phyloP scores from a whole-genome alignment of 192 early-diverging fungal species.

The Coemansia asiatica region DNA sequence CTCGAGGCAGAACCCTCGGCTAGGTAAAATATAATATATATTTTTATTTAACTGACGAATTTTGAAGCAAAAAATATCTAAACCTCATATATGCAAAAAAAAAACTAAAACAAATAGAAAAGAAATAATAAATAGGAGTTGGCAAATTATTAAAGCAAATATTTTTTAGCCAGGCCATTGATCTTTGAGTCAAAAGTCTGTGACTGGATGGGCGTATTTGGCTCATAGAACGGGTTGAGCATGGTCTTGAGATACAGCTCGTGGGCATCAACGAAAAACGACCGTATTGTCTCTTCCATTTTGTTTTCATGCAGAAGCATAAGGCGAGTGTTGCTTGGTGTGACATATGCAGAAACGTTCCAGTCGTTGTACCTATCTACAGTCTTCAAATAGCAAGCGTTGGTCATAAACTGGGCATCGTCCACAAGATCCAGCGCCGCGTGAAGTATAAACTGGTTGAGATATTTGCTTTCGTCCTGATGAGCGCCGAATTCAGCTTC shows the following conservation, averaged over 20 bases:
- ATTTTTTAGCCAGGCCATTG: conserved; percentile 68
- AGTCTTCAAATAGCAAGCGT: conserved; percentile 85
- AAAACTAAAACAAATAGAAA: neutral
- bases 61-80: too few species aligned
- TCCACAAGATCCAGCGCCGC: conserved; percentile 96
- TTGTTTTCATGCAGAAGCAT: conserved; percentile 69
- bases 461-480: conserved; percentile 72
- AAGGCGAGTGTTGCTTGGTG: conserved; percentile 72
- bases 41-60: too few species aligned
- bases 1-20: conserved; percentile 54
- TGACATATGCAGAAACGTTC: conserved; percentile 88
- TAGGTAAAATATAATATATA: too few species aligned
- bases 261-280: conserved; percentile 54
- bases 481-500: conserved; percentile 81
- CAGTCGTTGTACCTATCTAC: conserved; percentile 96
- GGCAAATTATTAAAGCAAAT: conserved; percentile 56
- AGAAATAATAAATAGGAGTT: neutral
- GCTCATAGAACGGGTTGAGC: conserved; percentile 89
- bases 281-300: conserved; percentile 62
- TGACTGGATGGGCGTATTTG: conserved; percentile 77
- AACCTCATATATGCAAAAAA: neutral
- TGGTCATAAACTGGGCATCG: conserved; percentile 87
- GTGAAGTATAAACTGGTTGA: conserved; percentile 97
- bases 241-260: conserved; percentile 62
- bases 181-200: conserved; percentile 81